phyloP scores from a whole-genome alignment of 2,329 filamentous ascomycete genomes.

The Colletotrichum salicis region DNA sequence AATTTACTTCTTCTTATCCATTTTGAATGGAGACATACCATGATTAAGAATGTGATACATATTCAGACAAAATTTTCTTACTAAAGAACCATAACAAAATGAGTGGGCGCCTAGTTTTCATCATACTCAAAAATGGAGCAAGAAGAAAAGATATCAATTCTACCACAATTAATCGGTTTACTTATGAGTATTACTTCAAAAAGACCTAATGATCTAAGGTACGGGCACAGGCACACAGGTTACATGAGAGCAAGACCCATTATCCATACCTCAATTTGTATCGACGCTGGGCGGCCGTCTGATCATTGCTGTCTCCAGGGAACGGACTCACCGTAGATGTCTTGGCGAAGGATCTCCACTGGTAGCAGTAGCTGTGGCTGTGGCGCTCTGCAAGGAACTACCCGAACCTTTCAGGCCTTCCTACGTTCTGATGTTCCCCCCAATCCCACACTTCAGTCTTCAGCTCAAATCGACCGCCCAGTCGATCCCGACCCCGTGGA shows the following conservation, averaged over 20 bases:
- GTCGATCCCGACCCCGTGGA: slow-evolving; percentile 26
- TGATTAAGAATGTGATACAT: too few species aligned
- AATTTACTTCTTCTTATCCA: too few species aligned
- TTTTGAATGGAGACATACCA: too few species aligned
- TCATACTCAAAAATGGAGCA: neutral
- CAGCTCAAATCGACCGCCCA: slow-evolving; percentile 9
- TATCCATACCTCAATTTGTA: neutral
- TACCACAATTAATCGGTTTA: neutral
- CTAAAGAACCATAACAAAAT: neutral
- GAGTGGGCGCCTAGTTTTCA: neutral
- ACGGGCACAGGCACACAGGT: too few species aligned
- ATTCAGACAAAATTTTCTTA: neutral
- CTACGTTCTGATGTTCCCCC: neutral
- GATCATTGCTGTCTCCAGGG: neutral
- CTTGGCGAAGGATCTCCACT: slow-evolving; percentile 27
- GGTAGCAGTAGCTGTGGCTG: slow-evolving; percentile 22
- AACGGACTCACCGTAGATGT: slow-evolving; percentile 12
- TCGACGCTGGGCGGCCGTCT: neutral
- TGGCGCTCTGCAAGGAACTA: slow-evolving; percentile 25
- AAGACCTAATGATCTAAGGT: too few species aligned
- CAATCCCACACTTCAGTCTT: slow-evolving; percentile 2
- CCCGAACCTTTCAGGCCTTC: slow-evolving; percentile 15
- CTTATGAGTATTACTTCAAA: neutral
- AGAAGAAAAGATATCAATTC: neutral
- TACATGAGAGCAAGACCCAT: too few species aligned